Evolutionary conservation across 305 asterid genomes (phyloP).

Genomic region (Fraxinus paxiana): DNA sequence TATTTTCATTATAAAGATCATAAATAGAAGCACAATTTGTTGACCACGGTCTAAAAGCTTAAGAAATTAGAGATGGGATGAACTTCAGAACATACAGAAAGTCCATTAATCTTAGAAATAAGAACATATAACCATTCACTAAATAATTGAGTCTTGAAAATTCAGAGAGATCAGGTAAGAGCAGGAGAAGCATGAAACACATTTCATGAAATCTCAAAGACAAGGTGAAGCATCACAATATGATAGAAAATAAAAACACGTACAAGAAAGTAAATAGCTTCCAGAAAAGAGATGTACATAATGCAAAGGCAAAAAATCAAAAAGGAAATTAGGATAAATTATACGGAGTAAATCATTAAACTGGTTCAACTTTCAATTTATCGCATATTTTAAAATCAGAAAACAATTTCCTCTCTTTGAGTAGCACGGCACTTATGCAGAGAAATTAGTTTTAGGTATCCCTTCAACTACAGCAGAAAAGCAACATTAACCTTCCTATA

Average conservation of each 20-base stretch:
- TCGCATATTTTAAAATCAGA: not conserved
- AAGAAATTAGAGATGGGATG: not conserved
- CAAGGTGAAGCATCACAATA: not conserved
- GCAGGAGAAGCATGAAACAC: not conserved
- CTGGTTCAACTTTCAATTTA: slow-evolving; percentile 2
- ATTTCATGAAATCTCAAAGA: not conserved
- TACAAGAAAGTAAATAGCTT: not conserved
- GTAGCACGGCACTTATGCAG: slow-evolving; percentile 5
- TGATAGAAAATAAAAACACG: not conserved
- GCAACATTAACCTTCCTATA: slow-evolving; percentile 63
- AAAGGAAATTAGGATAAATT: not conserved
- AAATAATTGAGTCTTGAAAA: not conserved
- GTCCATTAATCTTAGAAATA: not conserved
- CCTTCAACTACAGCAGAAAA: slow-evolving; percentile 1
- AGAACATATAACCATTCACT: not conserved
- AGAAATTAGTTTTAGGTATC: not conserved
- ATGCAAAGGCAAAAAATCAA: not conserved
- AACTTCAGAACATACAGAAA: not conserved
- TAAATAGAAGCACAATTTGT: not conserved
- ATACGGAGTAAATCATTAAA: not conserved
- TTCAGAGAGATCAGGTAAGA: not conserved
- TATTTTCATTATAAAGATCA: not conserved
- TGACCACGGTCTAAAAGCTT: not conserved
- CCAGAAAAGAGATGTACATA: not conserved
- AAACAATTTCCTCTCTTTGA: not conserved